These are phyloP conservation scores for Fraxinus greggii DNA, from an alignment of 305 asterid species.

Conservation along the genomic window DNA sequence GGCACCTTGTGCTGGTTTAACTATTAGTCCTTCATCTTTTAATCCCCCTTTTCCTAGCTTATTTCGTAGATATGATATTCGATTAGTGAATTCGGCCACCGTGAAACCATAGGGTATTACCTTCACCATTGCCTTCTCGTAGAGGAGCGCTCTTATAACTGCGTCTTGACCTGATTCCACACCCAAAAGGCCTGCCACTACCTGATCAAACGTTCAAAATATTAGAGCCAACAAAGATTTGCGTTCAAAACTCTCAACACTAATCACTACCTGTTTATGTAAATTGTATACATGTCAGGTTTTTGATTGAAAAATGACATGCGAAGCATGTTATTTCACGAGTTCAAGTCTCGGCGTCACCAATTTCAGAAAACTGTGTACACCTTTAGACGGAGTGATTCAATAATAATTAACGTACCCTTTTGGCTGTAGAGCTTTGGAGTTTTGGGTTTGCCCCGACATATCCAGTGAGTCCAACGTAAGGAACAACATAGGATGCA, in stretches of 20 bases:
- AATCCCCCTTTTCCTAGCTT: slow-evolving; percentile 43
- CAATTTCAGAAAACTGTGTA: not conserved
- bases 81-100: slow-evolving; percentile 48
- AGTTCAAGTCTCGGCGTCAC: not conserved
- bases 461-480: slow-evolving; percentile 86
- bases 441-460: slow-evolving; percentile 82
- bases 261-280: not conserved
- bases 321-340: not conserved
- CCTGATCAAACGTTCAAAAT: slow-evolving; percentile 30
- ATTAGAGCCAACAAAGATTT: not conserved
- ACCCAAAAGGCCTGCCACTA: slow-evolving; percentile 58
- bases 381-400: not conserved
- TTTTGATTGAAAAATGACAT: not conserved
- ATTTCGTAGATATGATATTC: slow-evolving; percentile 53
- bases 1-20: slow-evolving; percentile 37
- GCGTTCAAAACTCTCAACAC: not conserved
- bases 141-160: slow-evolving; percentile 43
- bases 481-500: slow-evolving; percentile 75
- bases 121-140: slow-evolving; percentile 32
- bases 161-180: slow-evolving; percentile 84
- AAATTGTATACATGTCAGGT: too few relatives aligned
- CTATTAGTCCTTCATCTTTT: slow-evolving; percentile 67
- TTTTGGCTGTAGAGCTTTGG: slow-evolving; percentile 42
- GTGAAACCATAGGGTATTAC: slow-evolving; percentile 50
- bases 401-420: slow-evolving; percentile 28